These are phyloP conservation scores for Stagonosporopsis cucurbitacearum DNA, from an alignment of 2,329 filamentous ascomycete genomes.

Conservation along the genomic window DNA sequence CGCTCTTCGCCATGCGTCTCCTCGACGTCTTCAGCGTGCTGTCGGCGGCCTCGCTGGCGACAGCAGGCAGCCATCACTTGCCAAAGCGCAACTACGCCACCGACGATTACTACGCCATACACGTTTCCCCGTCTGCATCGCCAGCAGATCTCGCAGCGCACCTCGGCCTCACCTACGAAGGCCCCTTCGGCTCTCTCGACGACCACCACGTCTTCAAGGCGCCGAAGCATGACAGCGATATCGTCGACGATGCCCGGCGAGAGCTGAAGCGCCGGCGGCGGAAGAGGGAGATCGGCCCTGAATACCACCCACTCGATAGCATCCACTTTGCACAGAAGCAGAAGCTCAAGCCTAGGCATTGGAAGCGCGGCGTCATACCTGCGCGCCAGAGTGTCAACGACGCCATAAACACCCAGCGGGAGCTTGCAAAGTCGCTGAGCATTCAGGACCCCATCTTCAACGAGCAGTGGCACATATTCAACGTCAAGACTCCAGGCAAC, in stretches of 20 bases:
- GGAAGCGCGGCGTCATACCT: constrained; percentile 61
- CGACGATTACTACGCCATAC: constrained; percentile 92
- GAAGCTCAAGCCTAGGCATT: constrained; percentile 64
- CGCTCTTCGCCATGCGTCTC: constrained; percentile 45
- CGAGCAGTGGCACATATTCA: constrained; percentile 95
- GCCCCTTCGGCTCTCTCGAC: constrained; percentile 76
- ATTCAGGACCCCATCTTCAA: constrained; percentile 91
- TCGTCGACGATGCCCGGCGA: constrained; percentile 59
- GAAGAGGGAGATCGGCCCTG: constrained; percentile 61
- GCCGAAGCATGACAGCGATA: constrained; percentile 62
- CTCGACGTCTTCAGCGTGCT: constrained; percentile 56
- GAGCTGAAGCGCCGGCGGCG: constrained; percentile 64
- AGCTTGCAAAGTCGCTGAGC: constrained; percentile 63
- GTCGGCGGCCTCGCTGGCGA: constrained; percentile 42
- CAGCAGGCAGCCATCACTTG: constrained; percentile 45
- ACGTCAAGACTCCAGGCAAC: constrained; percentile 79
- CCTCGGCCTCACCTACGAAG: constrained; percentile 81
- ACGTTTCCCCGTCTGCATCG: constrained; percentile 71
- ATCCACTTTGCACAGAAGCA: constrained; percentile 84
- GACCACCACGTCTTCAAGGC: constrained; percentile 87
- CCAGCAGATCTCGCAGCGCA: constrained; percentile 73
- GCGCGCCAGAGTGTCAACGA: constrained; percentile 39
- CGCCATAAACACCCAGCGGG: constrained; percentile 56
- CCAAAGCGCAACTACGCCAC: constrained; percentile 74
- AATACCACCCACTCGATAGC: constrained; percentile 68